These are phyloP conservation scores for Lactuca sativa DNA, from an alignment of 129 eudicot genomes.

Conservation along the genomic window DNA sequence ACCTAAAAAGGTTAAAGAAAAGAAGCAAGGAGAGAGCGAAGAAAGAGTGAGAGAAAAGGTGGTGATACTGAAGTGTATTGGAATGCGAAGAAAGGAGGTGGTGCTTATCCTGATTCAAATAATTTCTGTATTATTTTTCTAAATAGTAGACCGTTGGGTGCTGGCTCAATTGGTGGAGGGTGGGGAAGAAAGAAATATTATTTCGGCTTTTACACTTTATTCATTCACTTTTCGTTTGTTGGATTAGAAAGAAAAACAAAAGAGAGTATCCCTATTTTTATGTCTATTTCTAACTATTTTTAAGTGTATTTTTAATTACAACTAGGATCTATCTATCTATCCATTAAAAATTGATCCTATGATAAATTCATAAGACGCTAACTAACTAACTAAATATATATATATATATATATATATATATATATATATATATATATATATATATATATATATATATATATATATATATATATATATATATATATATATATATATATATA, in stretches of 20 bases:
- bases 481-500: no score
- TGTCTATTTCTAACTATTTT: background rate
- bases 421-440: no score
- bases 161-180: slow-evolving; percentile 23
- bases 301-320: background rate
- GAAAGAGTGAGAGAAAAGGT: slow-evolving; percentile 16
- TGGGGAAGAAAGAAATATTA: background rate
- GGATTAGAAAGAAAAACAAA: slow-evolving; percentile 1
- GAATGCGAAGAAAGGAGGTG: slow-evolving; percentile 3
- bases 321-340: no score
- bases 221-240: slow-evolving; percentile 4
- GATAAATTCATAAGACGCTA: no score
- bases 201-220: slow-evolving; percentile 7
- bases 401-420: no score
- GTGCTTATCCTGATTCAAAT: slow-evolving; percentile 21
- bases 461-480: no score
- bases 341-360: no score
- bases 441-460: no score
- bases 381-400: no score
- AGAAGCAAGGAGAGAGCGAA: background rate
- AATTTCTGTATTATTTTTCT: slow-evolving; percentile 9
- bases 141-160: slow-evolving; percentile 41
- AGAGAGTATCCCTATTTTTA: background rate
- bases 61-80: slow-evolving; percentile 7
- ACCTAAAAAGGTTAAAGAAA: slow-evolving; percentile 1